phyloP scores from a whole-genome alignment of 371 early-diverging fungal genomes.

The Dichotomocladium elegans region DNA sequence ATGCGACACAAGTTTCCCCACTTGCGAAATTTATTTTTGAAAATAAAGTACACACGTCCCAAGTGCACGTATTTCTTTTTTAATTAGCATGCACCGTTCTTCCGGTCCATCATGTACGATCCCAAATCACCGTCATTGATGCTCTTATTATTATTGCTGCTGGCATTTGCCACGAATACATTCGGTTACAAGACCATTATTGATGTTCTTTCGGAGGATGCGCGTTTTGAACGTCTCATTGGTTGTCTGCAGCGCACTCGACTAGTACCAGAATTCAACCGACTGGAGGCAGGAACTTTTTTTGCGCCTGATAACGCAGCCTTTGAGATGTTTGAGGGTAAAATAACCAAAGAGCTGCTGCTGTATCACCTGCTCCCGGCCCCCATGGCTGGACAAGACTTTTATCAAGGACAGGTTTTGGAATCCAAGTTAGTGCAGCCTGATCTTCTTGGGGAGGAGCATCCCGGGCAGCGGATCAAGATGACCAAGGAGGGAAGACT shows the following conservation, averaged over 20 bases:
- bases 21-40: too few species aligned
- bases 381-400: conserved; percentile 9
- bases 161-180: not conserved
- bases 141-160: not conserved
- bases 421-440: conserved; percentile 37
- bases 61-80: too few species aligned
- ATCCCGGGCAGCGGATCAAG: conserved; percentile 34
- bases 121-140: too few species aligned
- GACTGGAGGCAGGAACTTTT: conserved; percentile 43
- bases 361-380: conserved; percentile 43
- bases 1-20: too few species aligned
- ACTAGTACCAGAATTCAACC: conserved; percentile 29
- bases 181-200: conserved; percentile 27
- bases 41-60: too few species aligned
- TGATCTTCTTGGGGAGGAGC: conserved; percentile 28
- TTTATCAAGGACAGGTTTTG: conserved; percentile 36
- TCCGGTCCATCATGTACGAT: too few species aligned
- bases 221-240: conserved; percentile 23
- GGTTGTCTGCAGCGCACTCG: conserved; percentile 26
- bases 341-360: conserved; percentile 25
- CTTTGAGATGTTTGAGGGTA: conserved; percentile 21
- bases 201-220: conserved; percentile 30
- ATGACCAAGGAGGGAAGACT: conserved; percentile 30
- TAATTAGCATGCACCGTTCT: too few species aligned
- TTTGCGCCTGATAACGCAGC: conserved; percentile 55